Evolutionary conservation across 768 basidiomycete species (phyloP).

Genomic region (Hygrocybe punicea): DNA sequence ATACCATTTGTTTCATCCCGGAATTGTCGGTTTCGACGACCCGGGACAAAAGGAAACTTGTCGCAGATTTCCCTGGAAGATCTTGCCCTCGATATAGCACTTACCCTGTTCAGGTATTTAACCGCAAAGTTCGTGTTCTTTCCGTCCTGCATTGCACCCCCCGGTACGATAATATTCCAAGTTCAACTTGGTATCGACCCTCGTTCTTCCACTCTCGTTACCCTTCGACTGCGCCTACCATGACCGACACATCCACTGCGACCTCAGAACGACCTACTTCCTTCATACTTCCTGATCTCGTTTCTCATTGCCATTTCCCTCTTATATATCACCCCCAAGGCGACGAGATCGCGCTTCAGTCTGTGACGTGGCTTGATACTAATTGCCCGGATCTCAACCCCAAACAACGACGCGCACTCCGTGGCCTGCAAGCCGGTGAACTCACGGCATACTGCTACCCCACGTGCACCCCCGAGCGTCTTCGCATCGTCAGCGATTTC

Average conservation of each 20-base stretch:
- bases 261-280: slow-evolving; percentile 20
- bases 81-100: no score
- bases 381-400: slow-evolving; percentile 44
- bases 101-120: no score
- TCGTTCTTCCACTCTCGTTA: background rate
- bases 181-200: no score
- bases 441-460: slow-evolving; percentile 66
- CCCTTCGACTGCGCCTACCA: background rate
- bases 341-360: slow-evolving; percentile 45
- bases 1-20: no score
- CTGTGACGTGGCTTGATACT: slow-evolving; percentile 48
- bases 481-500: slow-evolving; percentile 66
- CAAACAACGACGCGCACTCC: slow-evolving; percentile 47
- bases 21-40: no score
- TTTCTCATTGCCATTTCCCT: slow-evolving; percentile 49
- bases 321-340: slow-evolving; percentile 45
- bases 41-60: no score
- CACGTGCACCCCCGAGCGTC: slow-evolving; percentile 48
- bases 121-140: no score
- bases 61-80: no score
- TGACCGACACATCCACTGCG: background rate
- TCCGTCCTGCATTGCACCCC: no score
- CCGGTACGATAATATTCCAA: no score
- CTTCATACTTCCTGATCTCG: slow-evolving; percentile 55
- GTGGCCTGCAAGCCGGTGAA: slow-evolving; percentile 61